A percentile compares a stretch with the other conserved stretches of the same genome.
These are phyloP conservation scores for Clarireedia paspali DNA, from an alignment of 2,329 filamentous ascomycete species.

Conservation along the genomic window DNA sequence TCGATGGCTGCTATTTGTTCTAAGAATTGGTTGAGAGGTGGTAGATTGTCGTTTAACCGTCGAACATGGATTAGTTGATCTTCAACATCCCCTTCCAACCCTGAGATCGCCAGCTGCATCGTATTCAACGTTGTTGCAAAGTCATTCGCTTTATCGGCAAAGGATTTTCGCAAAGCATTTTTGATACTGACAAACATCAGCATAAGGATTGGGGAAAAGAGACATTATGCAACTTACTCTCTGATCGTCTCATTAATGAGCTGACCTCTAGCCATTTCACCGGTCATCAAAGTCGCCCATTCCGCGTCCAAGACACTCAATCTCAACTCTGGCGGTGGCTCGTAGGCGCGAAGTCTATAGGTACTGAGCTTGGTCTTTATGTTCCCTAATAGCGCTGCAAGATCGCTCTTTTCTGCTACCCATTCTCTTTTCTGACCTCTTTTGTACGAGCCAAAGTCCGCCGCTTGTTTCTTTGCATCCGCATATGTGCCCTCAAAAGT, in stretches of 20 bases:
- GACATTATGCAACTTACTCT: conserved; percentile 50
- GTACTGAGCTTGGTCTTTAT: conserved; percentile 98
- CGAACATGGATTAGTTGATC: conserved; percentile 86
- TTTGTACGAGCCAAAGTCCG: conserved; percentile 83
- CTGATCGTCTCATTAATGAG: conserved; percentile 97
- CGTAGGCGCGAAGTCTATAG: conserved; percentile 84
- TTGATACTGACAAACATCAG: conserved; percentile 60
- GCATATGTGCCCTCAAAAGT: conserved; percentile 85
- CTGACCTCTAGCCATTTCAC: conserved; percentile 83
- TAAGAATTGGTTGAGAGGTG: conserved; percentile 85
- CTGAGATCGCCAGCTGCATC: conserved; percentile 87
- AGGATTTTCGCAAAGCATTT: conserved; percentile 82
- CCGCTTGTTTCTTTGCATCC: conserved; percentile 83
- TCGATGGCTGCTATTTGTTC: conserved; percentile 81
- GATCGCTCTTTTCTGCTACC: conserved; percentile 96
- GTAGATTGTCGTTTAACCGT: conserved; percentile 74
- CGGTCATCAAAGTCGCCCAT: conserved; percentile 71
- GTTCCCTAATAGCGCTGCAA: conserved; percentile 87
- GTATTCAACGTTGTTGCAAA: conserved; percentile 94
- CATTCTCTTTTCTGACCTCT: conserved; percentile 83
- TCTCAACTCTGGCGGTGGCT: conserved; percentile 76
- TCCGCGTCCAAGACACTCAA: conserved; percentile 75
- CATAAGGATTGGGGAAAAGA: no score
- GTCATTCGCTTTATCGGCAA: conserved; percentile 97
- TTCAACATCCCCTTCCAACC: conserved; percentile 94